phyloP scores from a whole-genome alignment of 1,284 basidiomycete genomes.

The Cryptococcus sp. region DNA sequence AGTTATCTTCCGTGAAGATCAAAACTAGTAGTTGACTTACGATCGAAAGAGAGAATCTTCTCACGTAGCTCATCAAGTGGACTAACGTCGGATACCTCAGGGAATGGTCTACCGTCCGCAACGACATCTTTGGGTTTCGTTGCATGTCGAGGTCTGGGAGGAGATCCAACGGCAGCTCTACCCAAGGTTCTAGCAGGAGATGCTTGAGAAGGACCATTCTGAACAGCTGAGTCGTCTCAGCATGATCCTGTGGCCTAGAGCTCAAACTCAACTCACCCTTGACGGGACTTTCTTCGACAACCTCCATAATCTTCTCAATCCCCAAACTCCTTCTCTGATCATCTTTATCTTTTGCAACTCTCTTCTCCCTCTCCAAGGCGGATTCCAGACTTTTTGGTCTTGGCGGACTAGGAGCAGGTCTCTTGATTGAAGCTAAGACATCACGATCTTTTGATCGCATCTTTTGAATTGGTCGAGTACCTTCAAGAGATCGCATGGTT shows the following conservation, averaged over 20 bases:
- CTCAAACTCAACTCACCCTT: neutral
- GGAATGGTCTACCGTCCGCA: constrained; percentile 6
- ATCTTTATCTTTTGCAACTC: constrained; percentile 8
- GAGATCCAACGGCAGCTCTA: neutral
- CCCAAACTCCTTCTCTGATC: constrained; percentile 23
- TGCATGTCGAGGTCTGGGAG: constrained; percentile 4
- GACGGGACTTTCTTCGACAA: constrained; percentile 14
- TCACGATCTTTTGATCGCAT: constrained; percentile 15
- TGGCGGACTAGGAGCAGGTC: constrained; percentile 30
- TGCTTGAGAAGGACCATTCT: neutral
- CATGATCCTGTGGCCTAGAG: neutral
- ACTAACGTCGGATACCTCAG: constrained; percentile 11
- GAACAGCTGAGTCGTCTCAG: neutral
- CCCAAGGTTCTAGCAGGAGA: neutral
- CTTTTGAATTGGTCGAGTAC: constrained; percentile 6
- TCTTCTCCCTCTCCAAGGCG: constrained; percentile 3
- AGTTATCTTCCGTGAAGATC: neutral
- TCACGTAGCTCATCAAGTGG: constrained; percentile 21
- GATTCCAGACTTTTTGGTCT: constrained; percentile 19
- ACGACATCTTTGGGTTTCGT: constrained; percentile 5
- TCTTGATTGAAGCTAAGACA: constrained; percentile 18
- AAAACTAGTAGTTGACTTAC: constrained; percentile 9
- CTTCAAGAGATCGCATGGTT: constrained; percentile 38
- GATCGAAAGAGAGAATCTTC: constrained; percentile 21
- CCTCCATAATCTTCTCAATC: constrained; percentile 15